These are phyloP conservation scores for Lipomyces orientalis DNA, from an alignment of 805 yeast species.

Conservation along the genomic window DNA sequence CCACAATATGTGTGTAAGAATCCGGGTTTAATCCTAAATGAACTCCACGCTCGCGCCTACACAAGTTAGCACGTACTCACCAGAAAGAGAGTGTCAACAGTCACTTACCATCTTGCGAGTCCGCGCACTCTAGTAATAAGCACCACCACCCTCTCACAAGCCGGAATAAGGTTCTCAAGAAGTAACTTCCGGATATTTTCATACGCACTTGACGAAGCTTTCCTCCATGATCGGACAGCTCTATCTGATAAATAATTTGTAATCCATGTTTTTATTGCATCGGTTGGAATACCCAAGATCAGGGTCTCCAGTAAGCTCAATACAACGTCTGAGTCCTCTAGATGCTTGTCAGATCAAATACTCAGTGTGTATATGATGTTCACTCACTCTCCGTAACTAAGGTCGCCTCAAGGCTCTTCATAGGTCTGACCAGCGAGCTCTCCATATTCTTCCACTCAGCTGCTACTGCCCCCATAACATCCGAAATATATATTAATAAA, in stretches of 20 bases:
- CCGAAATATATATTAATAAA: slow-evolving; percentile 28
- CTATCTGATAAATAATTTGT: slow-evolving; percentile 30
- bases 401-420: not conserved
- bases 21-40: slow-evolving; percentile 34
- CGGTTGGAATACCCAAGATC: slow-evolving; percentile 34
- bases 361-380: not conserved
- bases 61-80: not conserved
- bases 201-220: slow-evolving; percentile 19
- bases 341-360: not conserved
- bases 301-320: slow-evolving; percentile 28
- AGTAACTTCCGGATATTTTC: slow-evolving; percentile 31
- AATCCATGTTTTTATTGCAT: slow-evolving; percentile 31
- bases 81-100: not conserved
- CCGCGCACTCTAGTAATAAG: slow-evolving; percentile 35
- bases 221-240: slow-evolving; percentile 33
- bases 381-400: not conserved
- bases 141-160: slow-evolving; percentile 36
- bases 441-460: slow-evolving; percentile 26
- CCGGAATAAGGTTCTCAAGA: slow-evolving; percentile 36
- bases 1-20: slow-evolving; percentile 24
- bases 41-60: slow-evolving; percentile 37
- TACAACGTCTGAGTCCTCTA: not conserved
- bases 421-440: slow-evolving; percentile 12
- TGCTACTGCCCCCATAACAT: slow-evolving; percentile 14
- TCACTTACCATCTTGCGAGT: slow-evolving; percentile 36